Evolutionary conservation across 768 basidiomycete genomes (phyloP), one percentile per base, ranked within the genome.

Genomic region (Rhodotorula sphaerocarpa): DNA sequence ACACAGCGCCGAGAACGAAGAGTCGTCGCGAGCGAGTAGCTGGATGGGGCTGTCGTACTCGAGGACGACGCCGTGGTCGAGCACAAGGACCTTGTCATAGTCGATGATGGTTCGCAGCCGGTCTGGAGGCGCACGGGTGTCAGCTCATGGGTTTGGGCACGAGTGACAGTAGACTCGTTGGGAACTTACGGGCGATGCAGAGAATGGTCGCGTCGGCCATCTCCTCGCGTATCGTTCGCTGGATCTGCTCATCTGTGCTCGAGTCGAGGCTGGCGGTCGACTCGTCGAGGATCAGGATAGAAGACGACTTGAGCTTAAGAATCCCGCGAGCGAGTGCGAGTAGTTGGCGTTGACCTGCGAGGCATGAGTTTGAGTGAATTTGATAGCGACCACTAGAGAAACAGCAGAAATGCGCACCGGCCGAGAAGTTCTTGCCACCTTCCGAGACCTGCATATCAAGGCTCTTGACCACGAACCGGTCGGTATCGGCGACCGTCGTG

Each of bases 151-250:
- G 3, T 18, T 23, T 25, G 25, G 28, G 18, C 14, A 7, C 5
- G 20, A 41, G 52, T 20, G 16, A 33, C 15, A 36, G n/a, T 2
- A n/a, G 18, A 33, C 18, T n/a, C n/a, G 27, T 28, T 58, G 83
- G 83, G 27, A 88, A 77, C 20, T 86, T 78, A 76, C 89, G 88
- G 6, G 89, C 89, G 59, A 90, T 89, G 14, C 87, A 88, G 42
- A 91, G 81, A 25, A 90, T 84, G 25, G 88, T 84, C 0, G 85
- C 81, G 16, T 81, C 80, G 2, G 79, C 74, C 55, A 90, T 81
- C 73, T 87, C 86, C 70, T 86, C 83, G 33, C 85, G 80, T 39
- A 88, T 83, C 0, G 86, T 87, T 42, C 76, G 76, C 74, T 88
- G 87, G 57, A 89, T 85, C 81, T 70, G 57, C 21, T 67, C 62